These are phyloP conservation scores for Helminthosporium solani DNA, from an alignment of 2,329 filamentous ascomycete genomes.

Conservation along the genomic window DNA sequence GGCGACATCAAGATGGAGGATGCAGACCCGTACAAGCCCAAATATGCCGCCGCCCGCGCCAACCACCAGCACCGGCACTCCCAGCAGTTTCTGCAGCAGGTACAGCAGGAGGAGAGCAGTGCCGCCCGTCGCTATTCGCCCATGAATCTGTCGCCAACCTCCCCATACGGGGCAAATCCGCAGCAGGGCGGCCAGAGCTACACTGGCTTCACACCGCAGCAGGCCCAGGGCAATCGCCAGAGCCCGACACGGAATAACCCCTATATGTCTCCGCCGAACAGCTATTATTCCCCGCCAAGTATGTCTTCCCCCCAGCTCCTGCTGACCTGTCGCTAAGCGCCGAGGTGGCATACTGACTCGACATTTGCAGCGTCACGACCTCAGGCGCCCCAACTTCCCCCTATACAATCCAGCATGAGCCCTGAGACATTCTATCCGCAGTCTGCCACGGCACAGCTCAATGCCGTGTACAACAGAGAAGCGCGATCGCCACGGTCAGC, in stretches of 20 bases:
- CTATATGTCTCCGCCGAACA: constrained; percentile 58
- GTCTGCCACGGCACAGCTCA: constrained; percentile 69
- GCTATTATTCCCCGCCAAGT: constrained; percentile 61
- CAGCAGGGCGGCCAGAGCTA: constrained; percentile 49
- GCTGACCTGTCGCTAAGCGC: constrained; percentile 1
- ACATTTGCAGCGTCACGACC: constrained; percentile 48
- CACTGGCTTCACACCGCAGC: constrained; percentile 47
- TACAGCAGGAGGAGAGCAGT: constrained; percentile 71
- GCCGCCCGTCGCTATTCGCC: constrained; percentile 92
- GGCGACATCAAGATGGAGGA: constrained; percentile 73
- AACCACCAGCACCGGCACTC: constrained; percentile 75
- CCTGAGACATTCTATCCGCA: constrained; percentile 70
- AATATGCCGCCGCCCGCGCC: constrained; percentile 74
- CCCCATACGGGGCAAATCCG: constrained; percentile 70
- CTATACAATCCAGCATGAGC: constrained; percentile 69
- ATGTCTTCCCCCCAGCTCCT: constrained; percentile 28
- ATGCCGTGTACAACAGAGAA: constrained; percentile 62
- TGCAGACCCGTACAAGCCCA: constrained; percentile 80
- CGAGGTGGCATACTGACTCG: constrained; percentile 9
- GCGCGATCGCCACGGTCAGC: constrained; percentile 50
- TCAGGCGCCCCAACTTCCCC: constrained; percentile 68
- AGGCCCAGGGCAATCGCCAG: constrained; percentile 60
- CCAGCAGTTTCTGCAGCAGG: constrained; percentile 68
- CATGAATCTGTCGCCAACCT: constrained; percentile 86
- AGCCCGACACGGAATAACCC: constrained; percentile 72